These are phyloP conservation scores for Saccharomycopsis amapae DNA, from an alignment of 805 yeast species.

Conservation along the genomic window DNA sequence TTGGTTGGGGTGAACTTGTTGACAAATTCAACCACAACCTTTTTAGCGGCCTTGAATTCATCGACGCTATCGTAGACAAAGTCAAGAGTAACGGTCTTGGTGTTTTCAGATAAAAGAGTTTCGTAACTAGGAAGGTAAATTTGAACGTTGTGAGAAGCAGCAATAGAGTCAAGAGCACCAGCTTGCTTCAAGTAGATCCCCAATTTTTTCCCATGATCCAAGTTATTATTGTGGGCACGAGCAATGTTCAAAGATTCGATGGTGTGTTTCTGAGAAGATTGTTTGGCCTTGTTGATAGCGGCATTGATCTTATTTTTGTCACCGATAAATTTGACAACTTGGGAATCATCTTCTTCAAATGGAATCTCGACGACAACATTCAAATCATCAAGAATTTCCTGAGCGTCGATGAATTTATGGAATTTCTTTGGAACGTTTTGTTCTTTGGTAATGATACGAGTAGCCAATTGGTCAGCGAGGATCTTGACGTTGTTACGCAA, in stretches of 20 bases:
- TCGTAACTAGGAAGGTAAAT: slow-evolving; percentile 42
- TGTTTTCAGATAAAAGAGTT: slow-evolving; percentile 35
- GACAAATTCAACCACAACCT: slow-evolving; percentile 63
- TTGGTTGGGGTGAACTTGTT: slow-evolving; percentile 65
- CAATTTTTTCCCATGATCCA: slow-evolving; percentile 67
- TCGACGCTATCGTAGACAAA: slow-evolving; percentile 43
- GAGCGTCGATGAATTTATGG: slow-evolving; percentile 61
- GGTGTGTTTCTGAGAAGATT: slow-evolving; percentile 49
- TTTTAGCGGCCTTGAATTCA: slow-evolving; percentile 55
- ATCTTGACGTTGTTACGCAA: slow-evolving; percentile 47
- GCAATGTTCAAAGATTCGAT: slow-evolving; percentile 74
- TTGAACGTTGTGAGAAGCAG: slow-evolving; percentile 35
- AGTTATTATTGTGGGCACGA: slow-evolving; percentile 79
- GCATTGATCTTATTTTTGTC: slow-evolving; percentile 46
- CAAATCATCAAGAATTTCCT: slow-evolving; percentile 43
- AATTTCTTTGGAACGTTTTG: slow-evolving; percentile 59
- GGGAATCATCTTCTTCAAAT: slow-evolving; percentile 32
- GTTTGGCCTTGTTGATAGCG: slow-evolving; percentile 59
- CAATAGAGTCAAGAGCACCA: slow-evolving; percentile 39
- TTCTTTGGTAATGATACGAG: slow-evolving; percentile 43
- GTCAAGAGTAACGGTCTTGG: slow-evolving; percentile 47
- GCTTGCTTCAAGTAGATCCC: slow-evolving; percentile 57
- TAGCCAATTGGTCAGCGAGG: slow-evolving; percentile 36
- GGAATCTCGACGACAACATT: slow-evolving; percentile 56
- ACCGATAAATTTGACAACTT: slow-evolving; percentile 57